phyloP scores from a whole-genome alignment of 2,329 filamentous ascomycete species.

The Claviceps maximensis region DNA sequence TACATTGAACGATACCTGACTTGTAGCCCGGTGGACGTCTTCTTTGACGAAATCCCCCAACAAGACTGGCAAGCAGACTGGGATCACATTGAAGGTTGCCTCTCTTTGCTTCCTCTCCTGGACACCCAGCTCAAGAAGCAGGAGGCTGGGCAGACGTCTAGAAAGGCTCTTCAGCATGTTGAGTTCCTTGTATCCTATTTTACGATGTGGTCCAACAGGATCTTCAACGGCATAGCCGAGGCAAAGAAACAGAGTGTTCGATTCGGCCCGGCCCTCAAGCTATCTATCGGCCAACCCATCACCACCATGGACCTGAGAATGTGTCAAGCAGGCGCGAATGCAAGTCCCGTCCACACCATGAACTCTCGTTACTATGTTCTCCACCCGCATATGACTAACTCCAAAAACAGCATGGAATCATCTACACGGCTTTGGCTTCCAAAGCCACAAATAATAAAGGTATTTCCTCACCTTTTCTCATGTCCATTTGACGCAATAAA shows the following conservation, averaged over 20 bases:
- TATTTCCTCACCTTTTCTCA: constrained; percentile 11
- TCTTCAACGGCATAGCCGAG: constrained; percentile 57
- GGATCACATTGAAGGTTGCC: constrained; percentile 29
- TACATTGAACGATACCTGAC: constrained; percentile 65
- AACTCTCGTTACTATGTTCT: not conserved
- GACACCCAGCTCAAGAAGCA: constrained; percentile 34
- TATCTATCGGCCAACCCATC: constrained; percentile 30
- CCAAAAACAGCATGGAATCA: constrained; percentile 18
- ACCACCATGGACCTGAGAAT: constrained; percentile 46
- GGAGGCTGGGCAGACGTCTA: constrained; percentile 30
- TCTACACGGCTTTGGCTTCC: constrained; percentile 29
- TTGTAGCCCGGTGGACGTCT: constrained; percentile 50
- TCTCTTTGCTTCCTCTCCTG: constrained; percentile 33
- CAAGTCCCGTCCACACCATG: constrained; percentile 13
- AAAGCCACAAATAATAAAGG: constrained; percentile 24
- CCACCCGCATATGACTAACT: not conserved
- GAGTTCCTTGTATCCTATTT: constrained; percentile 50
- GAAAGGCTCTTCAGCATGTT: constrained; percentile 45
- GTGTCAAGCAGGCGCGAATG: constrained; percentile 22
- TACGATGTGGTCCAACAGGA: constrained; percentile 39
- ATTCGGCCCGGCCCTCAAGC: constrained; percentile 42
- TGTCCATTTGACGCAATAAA: not conserved
- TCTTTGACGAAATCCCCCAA: constrained; percentile 37
- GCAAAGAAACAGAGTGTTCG: constrained; percentile 55
- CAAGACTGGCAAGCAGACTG: constrained; percentile 38